phyloP scores from a whole-genome alignment of 2,329 filamentous ascomycete genomes.

The Exophiala xenobiotica region DNA sequence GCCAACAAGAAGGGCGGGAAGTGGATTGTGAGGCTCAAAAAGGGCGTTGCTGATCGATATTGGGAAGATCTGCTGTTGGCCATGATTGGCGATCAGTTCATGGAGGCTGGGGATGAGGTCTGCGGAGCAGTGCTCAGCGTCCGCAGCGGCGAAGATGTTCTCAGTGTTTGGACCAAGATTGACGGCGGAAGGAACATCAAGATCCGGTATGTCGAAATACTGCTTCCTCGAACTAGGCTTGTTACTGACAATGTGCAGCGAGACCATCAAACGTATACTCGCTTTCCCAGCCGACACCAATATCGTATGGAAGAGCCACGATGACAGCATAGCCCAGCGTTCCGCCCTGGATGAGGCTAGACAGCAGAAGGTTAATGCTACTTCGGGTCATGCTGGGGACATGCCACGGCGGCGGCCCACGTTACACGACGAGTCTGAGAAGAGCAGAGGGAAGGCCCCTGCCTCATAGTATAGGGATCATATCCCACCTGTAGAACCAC shows the following conservation, averaged over 20 bases:
- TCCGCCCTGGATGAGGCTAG: conserved; percentile 87
- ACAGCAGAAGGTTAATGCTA: conserved; percentile 68
- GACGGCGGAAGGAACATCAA: conserved; percentile 92
- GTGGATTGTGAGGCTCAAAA: conserved; percentile 96
- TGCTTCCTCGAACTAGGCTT: no score
- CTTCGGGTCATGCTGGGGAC: conserved; percentile 34
- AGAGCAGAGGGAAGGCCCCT: conserved; percentile 43
- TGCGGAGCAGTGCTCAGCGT: conserved; percentile 94
- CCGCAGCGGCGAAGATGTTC: conserved; percentile 90
- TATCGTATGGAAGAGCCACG: conserved; percentile 93
- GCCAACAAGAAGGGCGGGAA: conserved; percentile 96
- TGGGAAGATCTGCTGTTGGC: conserved; percentile 94
- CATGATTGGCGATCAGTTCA: conserved; percentile 90
- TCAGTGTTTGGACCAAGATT: conserved; percentile 96
- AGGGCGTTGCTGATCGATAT: conserved; percentile 92
- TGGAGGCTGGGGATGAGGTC: conserved; percentile 87
- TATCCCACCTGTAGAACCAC: conserved; percentile 20
- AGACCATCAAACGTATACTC: conserved; percentile 90
- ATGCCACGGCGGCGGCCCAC: conserved; percentile 46
- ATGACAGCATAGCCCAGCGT: conserved; percentile 90
- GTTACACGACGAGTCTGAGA: conserved; percentile 44
- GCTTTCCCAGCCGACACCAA: conserved; percentile 83
- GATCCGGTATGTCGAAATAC: conserved; percentile 82
- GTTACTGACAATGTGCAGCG: conserved; percentile 53
- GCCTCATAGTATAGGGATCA: conserved; percentile 33